phyloP scores from a whole-genome alignment of 148 eudicot genomes.

The Chenopodium quinoa region DNA sequence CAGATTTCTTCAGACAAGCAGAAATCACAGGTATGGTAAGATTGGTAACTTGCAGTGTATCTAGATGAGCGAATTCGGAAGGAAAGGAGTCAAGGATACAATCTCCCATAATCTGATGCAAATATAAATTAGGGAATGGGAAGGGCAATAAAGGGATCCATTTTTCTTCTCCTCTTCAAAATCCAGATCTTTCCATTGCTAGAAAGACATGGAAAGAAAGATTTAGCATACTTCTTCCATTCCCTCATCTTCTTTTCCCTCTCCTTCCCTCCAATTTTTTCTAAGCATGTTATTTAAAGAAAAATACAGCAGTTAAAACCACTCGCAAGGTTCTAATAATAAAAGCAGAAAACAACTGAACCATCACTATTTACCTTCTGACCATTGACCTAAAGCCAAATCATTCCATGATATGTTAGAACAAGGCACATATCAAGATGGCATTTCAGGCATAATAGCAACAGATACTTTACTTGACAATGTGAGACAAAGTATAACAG shows the following conservation, averaged over 20 bases:
- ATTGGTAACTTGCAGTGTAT: neutral
- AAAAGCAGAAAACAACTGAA: neutral
- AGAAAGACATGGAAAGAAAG: neutral
- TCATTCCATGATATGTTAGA: neutral
- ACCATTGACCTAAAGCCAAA: neutral
- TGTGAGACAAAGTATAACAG: neutral
- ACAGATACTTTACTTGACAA: neutral
- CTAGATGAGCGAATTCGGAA: neutral
- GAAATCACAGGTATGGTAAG: neutral
- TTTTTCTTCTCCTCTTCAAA: neutral
- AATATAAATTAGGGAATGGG: neutral
- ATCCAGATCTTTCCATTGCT: neutral
- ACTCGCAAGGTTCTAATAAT: neutral
- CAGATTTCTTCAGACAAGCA: slow-evolving; percentile 5
- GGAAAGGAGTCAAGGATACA: neutral
- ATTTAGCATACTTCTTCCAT: neutral
- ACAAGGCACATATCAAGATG: neutral
- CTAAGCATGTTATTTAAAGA: neutral
- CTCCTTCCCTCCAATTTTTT: neutral
- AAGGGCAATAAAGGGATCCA: neutral
- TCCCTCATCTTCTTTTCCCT: neutral
- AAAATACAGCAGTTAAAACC: neutral
- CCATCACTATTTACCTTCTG: neutral
- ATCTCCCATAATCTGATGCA: neutral
- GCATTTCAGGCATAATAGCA: neutral